Evolutionary conservation across 1,284 basidiomycete genomes (phyloP), one percentile per base, ranked within the genome.

Genomic region (Tilletia indica): DNA sequence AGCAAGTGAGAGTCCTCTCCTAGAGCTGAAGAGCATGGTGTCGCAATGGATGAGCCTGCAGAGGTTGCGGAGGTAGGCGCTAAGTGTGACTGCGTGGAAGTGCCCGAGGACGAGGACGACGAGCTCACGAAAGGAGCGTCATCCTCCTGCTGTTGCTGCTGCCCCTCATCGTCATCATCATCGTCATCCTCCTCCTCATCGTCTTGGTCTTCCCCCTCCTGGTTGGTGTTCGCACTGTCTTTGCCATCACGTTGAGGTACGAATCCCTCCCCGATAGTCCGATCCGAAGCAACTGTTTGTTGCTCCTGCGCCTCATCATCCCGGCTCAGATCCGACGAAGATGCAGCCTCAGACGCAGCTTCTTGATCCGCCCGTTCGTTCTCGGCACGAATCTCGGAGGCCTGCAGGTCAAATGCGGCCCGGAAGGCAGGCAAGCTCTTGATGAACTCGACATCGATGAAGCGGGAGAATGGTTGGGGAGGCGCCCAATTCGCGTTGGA

Each of bases 361-460:
- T 48, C 45, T 19, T 12, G 11, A 61, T 78, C 74, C 69, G 71
- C 47, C 69, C 79, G 74, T 42, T 80, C 78, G 38, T 72, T 63
- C 64, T 80, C 80, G 5, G 72, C 70, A 14, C 73, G 71, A 71
- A 82, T 73, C 73, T 82, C 80, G 64, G 80, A 78, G 6, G 79
- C 74, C 70, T 84, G 80, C 19, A 76, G 69, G 69, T 82, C 79
- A 25, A 84, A 70, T 31, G 78, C 81, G 16, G 49, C 16, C 64
- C 78, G 79, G 74, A 84, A 83, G 25, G 83, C 80, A 5, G 68
- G 56, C 6, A 82, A 70, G 36, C 79, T 78, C 51, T 73, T 74
- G 70, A 84, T 78, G 68, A 79, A 75, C 71, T 84, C 82, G 67
- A 84, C 77, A 5, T 83, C 80, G 67, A 68, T 74, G 64, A 83